Evolutionary conservation across 129 eudicot species (phyloP).

Genomic region (Saposhnikovia divaricata): DNA sequence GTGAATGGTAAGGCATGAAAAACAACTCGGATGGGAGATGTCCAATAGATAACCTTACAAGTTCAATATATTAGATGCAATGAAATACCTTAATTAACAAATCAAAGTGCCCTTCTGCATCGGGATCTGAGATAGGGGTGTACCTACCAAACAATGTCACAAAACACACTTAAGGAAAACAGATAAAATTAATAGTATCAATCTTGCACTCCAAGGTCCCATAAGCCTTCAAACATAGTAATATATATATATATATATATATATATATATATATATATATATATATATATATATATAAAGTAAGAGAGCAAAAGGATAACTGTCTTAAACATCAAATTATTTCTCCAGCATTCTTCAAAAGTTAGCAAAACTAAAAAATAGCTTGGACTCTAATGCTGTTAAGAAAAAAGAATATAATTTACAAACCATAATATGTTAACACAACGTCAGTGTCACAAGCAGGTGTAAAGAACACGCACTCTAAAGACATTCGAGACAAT

Average conservation of each 20-base stretch:
- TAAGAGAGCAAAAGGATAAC: too few relatives aligned
- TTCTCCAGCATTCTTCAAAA: too few relatives aligned
- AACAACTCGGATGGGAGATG: conserved; percentile 4
- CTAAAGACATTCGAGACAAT: conserved; percentile 71
- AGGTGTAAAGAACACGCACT: conserved; percentile 33
- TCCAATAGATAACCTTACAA: neutral
- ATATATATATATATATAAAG: too few relatives aligned
- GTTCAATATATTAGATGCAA: neutral
- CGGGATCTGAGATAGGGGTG: conserved; percentile 95
- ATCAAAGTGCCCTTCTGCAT: conserved; percentile 87
- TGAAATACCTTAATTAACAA: conserved; percentile 71
- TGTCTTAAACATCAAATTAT: too few relatives aligned
- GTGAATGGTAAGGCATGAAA: neutral
- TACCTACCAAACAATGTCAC: conserved; percentile 48
- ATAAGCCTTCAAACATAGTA: too few relatives aligned
- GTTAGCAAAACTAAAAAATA: too few relatives aligned
- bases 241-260: too few relatives aligned
- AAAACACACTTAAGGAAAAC: conserved; percentile 13
- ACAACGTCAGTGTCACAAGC: neutral
- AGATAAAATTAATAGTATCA: too few relatives aligned
- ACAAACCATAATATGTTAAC: neutral
- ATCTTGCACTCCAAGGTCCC: too few relatives aligned
- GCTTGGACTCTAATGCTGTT: conserved; percentile 68
- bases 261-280: too few relatives aligned
- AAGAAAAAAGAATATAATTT: neutral